Conservation (phyloP, 2,329 filamentous ascomycete species). For the Davidsoniella virescens region DNA sequence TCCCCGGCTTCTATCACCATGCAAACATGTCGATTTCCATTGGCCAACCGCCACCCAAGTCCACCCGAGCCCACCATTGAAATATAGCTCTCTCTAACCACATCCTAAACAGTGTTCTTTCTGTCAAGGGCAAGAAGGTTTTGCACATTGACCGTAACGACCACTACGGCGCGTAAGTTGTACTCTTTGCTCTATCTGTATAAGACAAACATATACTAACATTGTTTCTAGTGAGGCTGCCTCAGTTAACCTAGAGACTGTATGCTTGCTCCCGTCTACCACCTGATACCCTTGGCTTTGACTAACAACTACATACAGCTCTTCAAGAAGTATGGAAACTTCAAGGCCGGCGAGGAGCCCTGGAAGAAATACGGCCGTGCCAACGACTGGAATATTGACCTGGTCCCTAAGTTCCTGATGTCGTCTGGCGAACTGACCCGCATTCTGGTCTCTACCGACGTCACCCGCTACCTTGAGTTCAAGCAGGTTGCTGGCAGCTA, state of each 20-base stretch:
- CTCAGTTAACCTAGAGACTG: constrained; percentile 89
- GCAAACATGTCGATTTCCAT: not conserved
- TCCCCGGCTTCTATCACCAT: not conserved
- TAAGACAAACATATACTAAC: constrained; percentile 18
- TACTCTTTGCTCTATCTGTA: constrained; percentile 6
- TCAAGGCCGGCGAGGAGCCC: constrained; percentile 61
- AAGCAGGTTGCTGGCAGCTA: constrained; percentile 91
- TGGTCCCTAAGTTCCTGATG: constrained; percentile 97
- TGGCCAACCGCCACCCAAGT: no score
- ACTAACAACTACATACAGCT: constrained; percentile 37
- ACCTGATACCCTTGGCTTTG: not conserved
- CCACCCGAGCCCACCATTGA: not conserved
- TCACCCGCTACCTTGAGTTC: constrained; percentile 78
- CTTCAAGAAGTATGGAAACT: constrained; percentile 93
- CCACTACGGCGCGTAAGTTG: constrained; percentile 84
- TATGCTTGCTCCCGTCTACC: constrained; percentile 26
- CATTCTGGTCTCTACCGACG: constrained; percentile 91
- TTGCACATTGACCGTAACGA: constrained; percentile 97
- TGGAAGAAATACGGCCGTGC: constrained; percentile 95
- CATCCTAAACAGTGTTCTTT: constrained; percentile 54
- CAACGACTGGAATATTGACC: constrained; percentile 99
- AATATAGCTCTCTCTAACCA: not conserved
- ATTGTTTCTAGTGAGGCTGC: constrained; percentile 54
- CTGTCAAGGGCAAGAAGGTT: constrained; percentile 98
- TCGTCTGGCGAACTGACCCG: constrained; percentile 96